Percentiles rank a stretch among this genome's conserved stretches.
phyloP scores from a whole-genome alignment of 495 filamentous ascomycete genomes.

The Hypoxylon lenormandii region DNA sequence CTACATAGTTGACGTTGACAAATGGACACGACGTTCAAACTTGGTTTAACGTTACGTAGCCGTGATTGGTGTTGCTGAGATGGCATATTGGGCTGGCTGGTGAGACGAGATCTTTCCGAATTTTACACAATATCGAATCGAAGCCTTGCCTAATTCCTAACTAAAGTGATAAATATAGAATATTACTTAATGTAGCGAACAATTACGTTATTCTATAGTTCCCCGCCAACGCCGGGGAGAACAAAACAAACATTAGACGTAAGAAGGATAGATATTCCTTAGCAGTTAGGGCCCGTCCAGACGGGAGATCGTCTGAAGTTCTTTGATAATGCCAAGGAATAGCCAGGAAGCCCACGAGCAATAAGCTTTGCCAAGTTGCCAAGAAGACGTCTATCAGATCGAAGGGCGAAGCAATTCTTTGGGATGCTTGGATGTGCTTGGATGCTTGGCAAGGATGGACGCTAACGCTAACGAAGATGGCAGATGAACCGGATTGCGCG shows the following conservation, averaged over 20 bases:
- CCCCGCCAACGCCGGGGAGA: background rate
- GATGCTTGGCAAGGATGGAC: conserved; percentile 30
- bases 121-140: too few species aligned
- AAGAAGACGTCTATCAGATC: conserved; percentile 30
- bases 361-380: conserved; percentile 54
- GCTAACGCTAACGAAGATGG: conserved; percentile 26
- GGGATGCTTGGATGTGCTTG: too few species aligned
- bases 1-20: background rate
- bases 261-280: too few species aligned
- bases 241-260: too few species aligned
- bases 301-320: conserved; percentile 24
- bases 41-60: too few species aligned
- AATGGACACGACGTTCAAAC: background rate
- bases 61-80: too few species aligned
- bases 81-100: too few species aligned
- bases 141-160: too few species aligned
- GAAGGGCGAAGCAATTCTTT: conserved; percentile 42
- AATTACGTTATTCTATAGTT: conserved; percentile 12
- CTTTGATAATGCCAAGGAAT: conserved; percentile 44
- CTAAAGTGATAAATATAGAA: conserved; percentile 1
- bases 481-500: too few species aligned
- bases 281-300: too few species aligned
- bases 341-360: conserved; percentile 40
- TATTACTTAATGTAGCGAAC: too few species aligned
- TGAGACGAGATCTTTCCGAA: too few species aligned